Base-by-base conservation (phyloP, 768 basidiomycete species). In the Tulasnella sp. region DNA sequence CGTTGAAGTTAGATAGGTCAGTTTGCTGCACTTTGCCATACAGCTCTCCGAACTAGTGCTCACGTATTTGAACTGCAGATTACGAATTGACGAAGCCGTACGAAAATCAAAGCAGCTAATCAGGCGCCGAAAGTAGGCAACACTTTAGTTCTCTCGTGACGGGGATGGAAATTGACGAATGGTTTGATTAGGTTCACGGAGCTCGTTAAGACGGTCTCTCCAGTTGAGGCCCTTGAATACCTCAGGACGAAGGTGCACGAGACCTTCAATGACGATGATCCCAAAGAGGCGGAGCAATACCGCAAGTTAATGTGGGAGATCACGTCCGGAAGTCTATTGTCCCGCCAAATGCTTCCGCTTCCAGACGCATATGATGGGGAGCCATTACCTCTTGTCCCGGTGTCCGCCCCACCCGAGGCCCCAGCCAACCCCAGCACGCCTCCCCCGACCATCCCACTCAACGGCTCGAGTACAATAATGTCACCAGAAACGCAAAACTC, bases 71-170 rank as follows among this genome's bases (percentile, higher is more conserved):
- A 58, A 44, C 54, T 75, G 3, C 80, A 95, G 94, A 83, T 90
- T 91, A n/a, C 88, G 87, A 4, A 86, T 89, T 1, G 90, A 90
- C 72, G 92, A 93, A 82, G 88, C 94, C 9, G 87, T 93, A 72
- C 90, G 94, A 48, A 88, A 89, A 80, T 91, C 91, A 22, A 90
- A 86, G 37, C 93, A 91, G 83, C 86, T 88, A 41, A 88, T 95
- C 81, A 90, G 94, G 58, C 89, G 89, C 81, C 94, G 95, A 83
- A 92, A 92, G 94, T 94, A 83, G 78, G 91, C 87, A 12, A 64
- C 60, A 9, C 5, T 64, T n/a, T 64, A 64, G 60, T 31, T 2
- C 11, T 31, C n/a, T 3, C 22, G 46, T 34, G 76, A 34, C 75
- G 37, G 46, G 42, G 41, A 18, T 16, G 14, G 22, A 77, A 18